Evolutionary conservation across 2,329 filamentous ascomycete genomes (phyloP).

Genomic region (Colletotrichum truncatum): DNA sequence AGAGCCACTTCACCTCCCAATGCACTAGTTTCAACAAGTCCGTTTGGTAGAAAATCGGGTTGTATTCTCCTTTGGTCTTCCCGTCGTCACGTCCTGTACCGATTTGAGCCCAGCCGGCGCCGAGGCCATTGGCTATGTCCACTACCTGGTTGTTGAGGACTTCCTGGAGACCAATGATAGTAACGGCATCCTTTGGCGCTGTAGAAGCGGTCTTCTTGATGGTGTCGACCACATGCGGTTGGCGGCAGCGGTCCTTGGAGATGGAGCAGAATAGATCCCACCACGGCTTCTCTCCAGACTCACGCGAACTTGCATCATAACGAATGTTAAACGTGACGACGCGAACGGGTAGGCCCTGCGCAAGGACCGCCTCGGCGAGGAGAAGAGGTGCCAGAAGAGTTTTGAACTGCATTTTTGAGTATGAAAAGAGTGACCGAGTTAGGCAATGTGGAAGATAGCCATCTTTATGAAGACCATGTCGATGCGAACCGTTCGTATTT

Average conservation of each 20-base stretch:
- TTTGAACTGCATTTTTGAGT: slow-evolving; percentile 19
- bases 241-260: slow-evolving; percentile 50
- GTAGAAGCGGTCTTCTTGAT: slow-evolving; percentile 62
- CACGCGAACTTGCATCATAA: slow-evolving; percentile 64
- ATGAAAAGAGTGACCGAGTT: background rate
- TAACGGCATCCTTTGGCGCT: slow-evolving; percentile 45
- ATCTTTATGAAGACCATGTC: background rate
- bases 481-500: background rate
- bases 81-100: slow-evolving; percentile 67
- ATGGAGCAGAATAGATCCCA: slow-evolving; percentile 37
- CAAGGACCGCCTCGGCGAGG: slow-evolving; percentile 3
- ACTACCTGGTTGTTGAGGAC: slow-evolving; percentile 68
- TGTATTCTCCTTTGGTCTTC: slow-evolving; percentile 68
- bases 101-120: slow-evolving; percentile 56
- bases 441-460: background rate
- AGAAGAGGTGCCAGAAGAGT: slow-evolving; percentile 7
- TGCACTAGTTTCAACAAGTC: slow-evolving; percentile 58
- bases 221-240: slow-evolving; percentile 63
- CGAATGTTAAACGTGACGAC: slow-evolving; percentile 74
- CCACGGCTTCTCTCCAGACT: slow-evolving; percentile 69
- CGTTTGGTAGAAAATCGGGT: slow-evolving; percentile 69
- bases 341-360: slow-evolving; percentile 52
- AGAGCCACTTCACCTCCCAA: slow-evolving; percentile 70
- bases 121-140: slow-evolving; percentile 64
- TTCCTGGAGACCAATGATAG: slow-evolving; percentile 76